Conservation (phyloP, 129 eudicot species). For the Kitagawia praeruptora region DNA sequence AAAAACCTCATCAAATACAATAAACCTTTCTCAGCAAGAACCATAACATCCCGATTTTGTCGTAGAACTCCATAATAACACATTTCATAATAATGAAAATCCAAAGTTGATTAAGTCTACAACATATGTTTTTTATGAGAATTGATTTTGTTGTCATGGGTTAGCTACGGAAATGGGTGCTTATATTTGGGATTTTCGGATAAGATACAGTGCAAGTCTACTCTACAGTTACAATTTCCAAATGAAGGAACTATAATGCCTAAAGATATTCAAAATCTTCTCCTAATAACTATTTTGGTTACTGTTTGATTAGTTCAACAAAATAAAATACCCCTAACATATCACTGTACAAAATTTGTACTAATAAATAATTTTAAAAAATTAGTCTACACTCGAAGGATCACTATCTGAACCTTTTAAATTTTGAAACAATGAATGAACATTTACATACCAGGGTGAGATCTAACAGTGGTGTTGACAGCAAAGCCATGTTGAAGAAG, state of each 20-base stretch:
- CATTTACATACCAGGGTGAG: constrained; percentile 11
- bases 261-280: neutral
- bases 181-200: neutral
- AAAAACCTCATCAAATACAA: neutral
- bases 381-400: neutral
- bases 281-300: neutral
- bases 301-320: constrained; percentile 2
- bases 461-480: constrained; percentile 29
- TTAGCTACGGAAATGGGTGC: neutral
- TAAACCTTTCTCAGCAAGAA: neutral
- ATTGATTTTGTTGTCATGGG: neutral
- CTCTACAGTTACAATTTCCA: neutral
- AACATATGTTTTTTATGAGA: neutral
- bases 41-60: neutral
- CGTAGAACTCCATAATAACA: neutral
- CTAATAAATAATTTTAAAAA: neutral
- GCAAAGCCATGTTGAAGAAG: constrained; percentile 34
- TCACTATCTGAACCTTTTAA: neutral
- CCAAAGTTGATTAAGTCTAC: neutral
- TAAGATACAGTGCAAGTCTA: neutral
- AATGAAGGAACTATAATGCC: neutral
- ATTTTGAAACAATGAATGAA: neutral
- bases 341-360: neutral
- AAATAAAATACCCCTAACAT: neutral
- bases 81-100: neutral